Base-by-base conservation (phyloP, 1,139 yeast genomes). In the Komagataea norvegica region DNA sequence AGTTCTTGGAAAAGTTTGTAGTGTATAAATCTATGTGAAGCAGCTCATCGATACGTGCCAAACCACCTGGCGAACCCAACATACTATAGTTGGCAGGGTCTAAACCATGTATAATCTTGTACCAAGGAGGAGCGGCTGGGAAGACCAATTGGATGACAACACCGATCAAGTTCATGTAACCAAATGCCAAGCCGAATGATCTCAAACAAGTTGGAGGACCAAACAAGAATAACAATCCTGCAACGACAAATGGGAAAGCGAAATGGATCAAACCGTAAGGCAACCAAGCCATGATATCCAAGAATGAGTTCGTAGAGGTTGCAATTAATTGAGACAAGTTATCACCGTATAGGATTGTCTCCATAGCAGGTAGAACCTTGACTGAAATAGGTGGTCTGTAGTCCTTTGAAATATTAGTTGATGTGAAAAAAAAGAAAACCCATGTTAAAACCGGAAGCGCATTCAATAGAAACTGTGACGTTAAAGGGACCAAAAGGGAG, bases 91-190 rank as follows among this genome's bases (percentile, higher is more conserved):
- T 77, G 6, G 98, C 98, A 17, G 96, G 94, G 45, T 79, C 78
- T 46, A 89, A 71, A 1, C 96, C 96, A 57, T 91, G 80, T 37
- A 80, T 62, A 47, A 77, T 77, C 59, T 88, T 88, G 60, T 93
- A 91, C 99, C 99, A 91, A 25, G 99, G 99, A 24, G 99, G 95
- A 43, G 98, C 96, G 36, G 95, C 87, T 4, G 98, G 97, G 60
- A 87, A 88, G 21, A 78, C 49, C 47, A 87, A 72, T 64, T 91
- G 98, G 42, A 76, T 74, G 33, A 79, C 57, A 18, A 91, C 97
- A 31, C 97, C 98, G 34, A 77, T 57, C 50, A 88, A 66, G 62
- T 89, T 91, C 93, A 91, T 84, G 67, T 85, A 89, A n/a, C 99
- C 99, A 64, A 91, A 88, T 8, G 96, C 93, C 68, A 88, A 86